Evolutionary conservation across 257 asterid species (phyloP), one percentile per base, ranked within the genome.

Genomic region (Voacanga thouarsii): DNA sequence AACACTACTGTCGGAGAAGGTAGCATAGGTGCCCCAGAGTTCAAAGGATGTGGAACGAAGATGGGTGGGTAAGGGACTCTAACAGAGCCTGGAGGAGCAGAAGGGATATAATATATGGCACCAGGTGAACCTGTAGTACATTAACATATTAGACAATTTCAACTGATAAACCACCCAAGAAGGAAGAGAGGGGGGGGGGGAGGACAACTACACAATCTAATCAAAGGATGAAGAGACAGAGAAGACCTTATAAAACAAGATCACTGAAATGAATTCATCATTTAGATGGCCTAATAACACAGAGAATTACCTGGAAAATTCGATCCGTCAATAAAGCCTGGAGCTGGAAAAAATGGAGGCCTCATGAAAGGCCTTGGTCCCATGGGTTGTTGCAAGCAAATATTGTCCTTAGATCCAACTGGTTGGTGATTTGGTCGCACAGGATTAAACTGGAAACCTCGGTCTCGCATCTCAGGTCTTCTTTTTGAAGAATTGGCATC

Each of bases 121-220:
- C 97, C 93, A 21, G 90, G 90, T 78, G 90, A 92, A 84, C 97
- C 99, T 96, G 89, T 69, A 77, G 63, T 59, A 79, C 74, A 63
- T 24, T 55, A n/a, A 61, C 41, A 76, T 44, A 69, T 80, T 21
- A 80, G 37, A 75, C 66, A 72, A 21, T 70, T 57, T 70, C 33
- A 23, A 21, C 33, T 79, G 19, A 63, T 33, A 71, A 71, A 77
- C 82, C 75, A 15, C 3, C 23, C 55, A 57, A 30, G 43, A 16
- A 66, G 66, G n/a, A n/a, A n/a, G n/a, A n/a, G 15, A 23, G 11
- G 55, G 39, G 43, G 14, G 12, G 12, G 11, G 55, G 39, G 43
- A 11, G 12, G 12, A 44, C 10, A 82, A 51, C 47, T n/a, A 44
- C 30, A 72, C 2, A 23, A 11, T 26, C 39, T 8, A 21, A 21